phyloP scores from a whole-genome alignment of 352 stramenopile genomes.

The Phytopythium mirpurense region DNA sequence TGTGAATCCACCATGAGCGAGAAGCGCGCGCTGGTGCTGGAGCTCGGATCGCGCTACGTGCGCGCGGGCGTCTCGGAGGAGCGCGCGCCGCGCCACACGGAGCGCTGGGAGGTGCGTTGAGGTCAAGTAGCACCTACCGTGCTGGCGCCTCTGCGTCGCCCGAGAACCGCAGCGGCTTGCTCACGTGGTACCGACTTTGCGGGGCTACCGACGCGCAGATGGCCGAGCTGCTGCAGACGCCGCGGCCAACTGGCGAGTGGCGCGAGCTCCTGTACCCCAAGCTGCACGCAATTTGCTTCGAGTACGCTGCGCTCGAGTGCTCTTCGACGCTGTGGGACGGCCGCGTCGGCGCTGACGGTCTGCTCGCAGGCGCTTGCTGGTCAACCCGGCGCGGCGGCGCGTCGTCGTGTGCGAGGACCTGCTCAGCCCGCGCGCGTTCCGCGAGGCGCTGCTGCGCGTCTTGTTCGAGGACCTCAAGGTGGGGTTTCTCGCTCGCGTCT shows the following conservation, averaged over 20 bases:
- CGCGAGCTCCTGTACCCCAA: slow-evolving; percentile 44
- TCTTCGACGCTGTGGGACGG: background rate
- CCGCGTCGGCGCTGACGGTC: background rate
- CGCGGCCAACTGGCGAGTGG: slow-evolving; percentile 29
- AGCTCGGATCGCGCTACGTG: slow-evolving; percentile 64
- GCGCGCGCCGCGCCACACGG: slow-evolving; percentile 55
- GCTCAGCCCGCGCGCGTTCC: slow-evolving; percentile 47
- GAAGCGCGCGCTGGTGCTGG: slow-evolving; percentile 72
- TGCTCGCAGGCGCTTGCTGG: slow-evolving; percentile 43
- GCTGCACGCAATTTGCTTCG: slow-evolving; percentile 61
- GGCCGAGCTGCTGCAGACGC: slow-evolving; percentile 41
- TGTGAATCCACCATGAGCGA: slow-evolving; percentile 16
- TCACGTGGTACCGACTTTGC: no score
- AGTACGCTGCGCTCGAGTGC: slow-evolving; percentile 33
- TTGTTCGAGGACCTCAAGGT: slow-evolving; percentile 67
- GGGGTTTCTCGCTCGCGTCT: background rate
- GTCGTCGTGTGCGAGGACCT: slow-evolving; percentile 82
- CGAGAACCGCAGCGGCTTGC: no score
- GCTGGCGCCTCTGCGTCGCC: no score
- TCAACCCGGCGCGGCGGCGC: slow-evolving; percentile 66
- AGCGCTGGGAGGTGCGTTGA: slow-evolving; percentile 63
- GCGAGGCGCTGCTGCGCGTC: slow-evolving; percentile 55
- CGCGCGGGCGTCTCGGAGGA: slow-evolving; percentile 74
- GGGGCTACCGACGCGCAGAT: no score
- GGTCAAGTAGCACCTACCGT: no score